These are phyloP conservation scores for Biscutella laevigata DNA, from an alignment of 441 rosid species.

Conservation along the genomic window DNA sequence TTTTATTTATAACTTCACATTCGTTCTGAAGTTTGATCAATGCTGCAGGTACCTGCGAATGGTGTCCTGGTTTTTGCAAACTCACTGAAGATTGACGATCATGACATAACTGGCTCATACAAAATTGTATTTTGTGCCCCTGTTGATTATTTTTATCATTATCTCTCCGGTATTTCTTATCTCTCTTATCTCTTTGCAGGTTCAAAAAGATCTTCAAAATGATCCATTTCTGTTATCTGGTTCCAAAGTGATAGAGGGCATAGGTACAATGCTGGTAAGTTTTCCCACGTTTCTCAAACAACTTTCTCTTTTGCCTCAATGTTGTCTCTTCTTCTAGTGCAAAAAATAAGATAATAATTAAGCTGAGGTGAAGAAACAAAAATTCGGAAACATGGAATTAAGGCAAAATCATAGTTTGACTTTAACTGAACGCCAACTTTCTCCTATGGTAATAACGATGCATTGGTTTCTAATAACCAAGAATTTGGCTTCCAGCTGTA, in stretches of 20 bases:
- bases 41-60: conserved; percentile 75
- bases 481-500: neutral
- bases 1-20: neutral
- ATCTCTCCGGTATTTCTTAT: conserved; percentile 15
- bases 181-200: conserved; percentile 34
- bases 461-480: neutral
- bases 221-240: conserved; percentile 77
- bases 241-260: conserved; percentile 91
- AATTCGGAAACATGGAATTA: neutral
- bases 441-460: neutral
- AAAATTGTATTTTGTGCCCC: conserved; percentile 32
- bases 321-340: neutral
- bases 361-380: too few relatives aligned
- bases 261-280: conserved; percentile 84
- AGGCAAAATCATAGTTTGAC: neutral
- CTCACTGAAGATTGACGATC: conserved; percentile 75
- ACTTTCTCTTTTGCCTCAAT: neutral
- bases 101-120: conserved; percentile 86
- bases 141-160: neutral
- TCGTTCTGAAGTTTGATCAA: neutral
- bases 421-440: neutral
- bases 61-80: conserved; percentile 66
- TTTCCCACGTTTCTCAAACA: neutral
- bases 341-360: neutral
- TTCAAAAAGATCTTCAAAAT: conserved; percentile 50